Evolutionary conservation across 495 filamentous ascomycete species (phyloP).

Genomic region (Coniosporium apollinis): DNA sequence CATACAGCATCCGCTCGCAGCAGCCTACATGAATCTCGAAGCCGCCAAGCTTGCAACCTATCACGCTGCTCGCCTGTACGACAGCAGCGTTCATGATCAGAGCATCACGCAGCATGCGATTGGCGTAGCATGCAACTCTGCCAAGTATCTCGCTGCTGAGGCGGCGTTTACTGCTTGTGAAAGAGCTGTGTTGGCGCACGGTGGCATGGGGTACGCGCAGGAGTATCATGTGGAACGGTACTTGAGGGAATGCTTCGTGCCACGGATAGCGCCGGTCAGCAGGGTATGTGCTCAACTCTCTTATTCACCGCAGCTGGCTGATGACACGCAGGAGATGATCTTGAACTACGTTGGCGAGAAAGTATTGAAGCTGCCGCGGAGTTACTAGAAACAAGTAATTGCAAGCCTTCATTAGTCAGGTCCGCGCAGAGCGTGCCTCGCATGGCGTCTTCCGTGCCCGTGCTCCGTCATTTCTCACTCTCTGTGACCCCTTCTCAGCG

Average conservation of each 20-base stretch:
- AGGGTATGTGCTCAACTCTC: slow-evolving; percentile 21
- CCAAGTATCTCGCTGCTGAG: slow-evolving; percentile 67
- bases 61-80: slow-evolving; percentile 59
- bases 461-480: no score
- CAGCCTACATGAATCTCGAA: slow-evolving; percentile 63
- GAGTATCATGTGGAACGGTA: slow-evolving; percentile 71
- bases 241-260: slow-evolving; percentile 56
- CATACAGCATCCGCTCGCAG: slow-evolving; percentile 57
- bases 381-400: slow-evolving; percentile 36
- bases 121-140: slow-evolving; percentile 57
- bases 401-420: no score
- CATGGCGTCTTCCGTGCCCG: no score
- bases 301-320: slow-evolving; percentile 1
- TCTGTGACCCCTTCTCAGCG: no score
- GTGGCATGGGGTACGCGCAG: slow-evolving; percentile 63
- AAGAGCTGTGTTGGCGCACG: slow-evolving; percentile 35
- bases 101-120: slow-evolving; percentile 43
- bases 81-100: slow-evolving; percentile 32
- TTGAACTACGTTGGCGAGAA: slow-evolving; percentile 65
- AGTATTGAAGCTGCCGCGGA: slow-evolving; percentile 40
- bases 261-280: slow-evolving; percentile 58
- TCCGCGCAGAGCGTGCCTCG: no score
- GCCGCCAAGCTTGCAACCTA: slow-evolving; percentile 65
- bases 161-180: slow-evolving; percentile 64
- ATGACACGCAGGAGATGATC: slow-evolving; percentile 45